Evolutionary conservation across 2,329 filamentous ascomycete genomes (phyloP), one percentile per base, ranked within the genome.

Genomic region (Diaporthe sp.): DNA sequence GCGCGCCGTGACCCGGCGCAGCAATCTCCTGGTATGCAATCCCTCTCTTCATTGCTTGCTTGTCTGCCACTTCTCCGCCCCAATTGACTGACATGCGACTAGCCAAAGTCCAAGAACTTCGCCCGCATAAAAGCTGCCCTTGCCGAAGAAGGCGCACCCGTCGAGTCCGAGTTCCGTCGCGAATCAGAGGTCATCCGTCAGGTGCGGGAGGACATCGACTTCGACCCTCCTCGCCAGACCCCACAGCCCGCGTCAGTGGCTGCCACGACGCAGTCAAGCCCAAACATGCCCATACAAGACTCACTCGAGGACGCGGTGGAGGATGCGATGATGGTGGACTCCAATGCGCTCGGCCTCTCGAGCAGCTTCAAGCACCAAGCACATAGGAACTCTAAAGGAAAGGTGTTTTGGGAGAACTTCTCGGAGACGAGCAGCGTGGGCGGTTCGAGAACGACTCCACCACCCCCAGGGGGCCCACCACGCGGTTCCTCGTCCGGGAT

Each of bases 21-120:
- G 96, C 10, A 99, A 97, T 83, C 88, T 99, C 76, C 84, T 99
- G 81, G 95, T 97, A 87, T 82, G 92, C 28, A 40, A 40, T 73
- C 9, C 64, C 40, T 61, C 28, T 47, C n/a, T 72, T 38, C 17
- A 19, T 40, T 40, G 8, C 73, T 64, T 38, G 22, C 67, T 72
- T 25, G 55, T 22, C 25, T 38, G 22, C 15, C 33, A 57, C 22
- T 17, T 19, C 8, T 50, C 25, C 30, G 42, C 38, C 52, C 30
- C 71, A 15, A 75, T 82, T 86, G 77, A 86, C 82, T 86, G 77
- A 86, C 77, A 67, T 55, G 9, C 17, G 25, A 47, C 47, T 78
- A 97, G 94, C 97, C 97, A 17, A 99, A 98, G 87, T 97, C 96
- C 0, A 97, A 98, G 85, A 95, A 93, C 0, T 99, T 99, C 83